phyloP scores from a whole-genome alignment of 768 basidiomycete genomes.

The Macrocybe gigantea region DNA sequence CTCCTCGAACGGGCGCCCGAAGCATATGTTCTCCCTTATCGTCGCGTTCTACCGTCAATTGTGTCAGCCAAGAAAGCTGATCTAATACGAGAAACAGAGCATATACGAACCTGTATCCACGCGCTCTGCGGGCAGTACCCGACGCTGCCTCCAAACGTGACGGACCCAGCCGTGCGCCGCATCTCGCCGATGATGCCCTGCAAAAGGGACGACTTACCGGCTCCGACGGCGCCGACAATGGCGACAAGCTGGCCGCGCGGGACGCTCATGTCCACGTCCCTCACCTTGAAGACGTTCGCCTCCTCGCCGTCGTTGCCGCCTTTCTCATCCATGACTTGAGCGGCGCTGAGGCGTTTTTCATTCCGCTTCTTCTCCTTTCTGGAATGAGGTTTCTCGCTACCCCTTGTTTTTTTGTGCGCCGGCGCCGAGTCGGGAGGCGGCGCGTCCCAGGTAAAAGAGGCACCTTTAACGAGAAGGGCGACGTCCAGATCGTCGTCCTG shows the following conservation, averaged over 20 bases:
- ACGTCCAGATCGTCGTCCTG: constrained; percentile 49
- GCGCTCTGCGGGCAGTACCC: constrained; percentile 84
- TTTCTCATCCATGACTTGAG: constrained; percentile 1
- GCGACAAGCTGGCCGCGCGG: constrained; percentile 77
- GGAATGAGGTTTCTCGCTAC: constrained; percentile 11
- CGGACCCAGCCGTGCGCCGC: constrained; percentile 59
- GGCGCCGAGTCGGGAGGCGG: constrained; percentile 43
- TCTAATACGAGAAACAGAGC: constrained; percentile 2
- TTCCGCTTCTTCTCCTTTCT: constrained; percentile 22
- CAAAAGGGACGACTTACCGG: constrained; percentile 63
- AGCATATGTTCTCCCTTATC: constrained; percentile 84
- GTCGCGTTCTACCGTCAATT: constrained; percentile 56
- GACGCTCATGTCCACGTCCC: constrained; percentile 58
- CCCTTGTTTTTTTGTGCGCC: constrained; percentile 26
- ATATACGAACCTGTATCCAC: constrained; percentile 70
- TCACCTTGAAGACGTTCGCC: constrained; percentile 54
- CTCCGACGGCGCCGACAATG: constrained; percentile 79
- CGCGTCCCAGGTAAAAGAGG: constrained; percentile 84
- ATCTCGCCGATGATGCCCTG: constrained; percentile 82
- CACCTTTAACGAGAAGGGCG: constrained; percentile 64
- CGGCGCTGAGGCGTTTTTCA: too few relatives aligned
- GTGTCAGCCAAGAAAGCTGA: not conserved
- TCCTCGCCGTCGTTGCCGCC: constrained; percentile 20
- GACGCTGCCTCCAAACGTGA: constrained; percentile 70
- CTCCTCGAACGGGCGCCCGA: constrained; percentile 79